Percentiles rank a stretch among this genome's conserved stretches.
Conservation (phyloP, 169 alveolate species). For the Besnoitia besnoiti region DNA sequence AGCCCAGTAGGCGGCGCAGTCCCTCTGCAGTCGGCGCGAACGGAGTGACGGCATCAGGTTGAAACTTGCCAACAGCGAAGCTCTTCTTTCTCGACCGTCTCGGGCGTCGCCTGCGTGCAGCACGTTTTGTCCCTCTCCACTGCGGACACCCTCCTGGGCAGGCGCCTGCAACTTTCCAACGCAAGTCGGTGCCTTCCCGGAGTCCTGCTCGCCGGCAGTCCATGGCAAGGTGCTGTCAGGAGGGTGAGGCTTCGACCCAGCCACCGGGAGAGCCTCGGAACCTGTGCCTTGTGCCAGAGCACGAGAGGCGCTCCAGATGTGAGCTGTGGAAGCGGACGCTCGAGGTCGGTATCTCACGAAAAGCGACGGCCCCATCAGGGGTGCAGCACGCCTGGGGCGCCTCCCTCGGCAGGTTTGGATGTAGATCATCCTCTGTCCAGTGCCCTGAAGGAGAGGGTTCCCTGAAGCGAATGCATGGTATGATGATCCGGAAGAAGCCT, state of each 20-base stretch:
- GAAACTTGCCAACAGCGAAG: background rate
- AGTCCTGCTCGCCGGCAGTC: background rate
- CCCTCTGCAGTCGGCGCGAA: background rate
- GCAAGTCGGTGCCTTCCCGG: background rate
- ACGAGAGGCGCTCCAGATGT: background rate
- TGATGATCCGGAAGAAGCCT: too few species aligned
- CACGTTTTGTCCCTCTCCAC: background rate
- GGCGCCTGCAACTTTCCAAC: background rate
- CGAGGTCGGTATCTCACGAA: background rate
- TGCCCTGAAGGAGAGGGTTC: background rate
- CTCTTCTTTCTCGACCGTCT: background rate
- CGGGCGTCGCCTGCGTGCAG: background rate
- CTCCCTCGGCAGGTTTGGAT: background rate
- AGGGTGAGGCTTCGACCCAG: background rate
- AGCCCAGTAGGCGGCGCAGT: slow-evolving; percentile 38
- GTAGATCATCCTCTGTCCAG: background rate
- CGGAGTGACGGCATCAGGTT: background rate
- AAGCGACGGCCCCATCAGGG: background rate
- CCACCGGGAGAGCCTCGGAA: background rate
- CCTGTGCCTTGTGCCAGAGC: background rate
- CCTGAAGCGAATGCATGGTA: background rate
- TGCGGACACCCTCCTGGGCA: background rate
- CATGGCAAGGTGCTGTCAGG: background rate
- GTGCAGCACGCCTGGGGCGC: background rate
- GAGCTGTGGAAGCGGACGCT: background rate